phyloP scores from a whole-genome alignment of 352 stramenopile species.

The Pseudoperonospora humuli region DNA sequence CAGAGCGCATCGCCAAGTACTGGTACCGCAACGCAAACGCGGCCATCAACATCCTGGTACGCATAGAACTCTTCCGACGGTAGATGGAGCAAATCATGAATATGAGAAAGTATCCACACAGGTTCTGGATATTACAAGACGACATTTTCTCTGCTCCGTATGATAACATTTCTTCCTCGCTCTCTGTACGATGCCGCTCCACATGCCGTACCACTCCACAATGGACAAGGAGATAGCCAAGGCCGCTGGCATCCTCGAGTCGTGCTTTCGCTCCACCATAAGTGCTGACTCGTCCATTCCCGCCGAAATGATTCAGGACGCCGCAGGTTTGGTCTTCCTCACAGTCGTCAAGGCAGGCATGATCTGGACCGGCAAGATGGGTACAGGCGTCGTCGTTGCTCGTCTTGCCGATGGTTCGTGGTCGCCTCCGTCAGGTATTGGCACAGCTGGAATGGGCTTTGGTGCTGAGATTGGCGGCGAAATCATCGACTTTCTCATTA shows the following conservation, averaged over 20 bases:
- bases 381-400: conserved; percentile 74
- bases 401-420: conserved; percentile 75
- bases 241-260: conserved; percentile 74
- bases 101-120: too few species aligned
- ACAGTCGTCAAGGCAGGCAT: conserved; percentile 82
- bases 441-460: conserved; percentile 73
- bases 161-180: neutral
- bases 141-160: too few species aligned
- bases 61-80: too few species aligned
- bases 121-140: too few species aligned
- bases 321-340: conserved; percentile 69
- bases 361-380: conserved; percentile 80
- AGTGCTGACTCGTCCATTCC: conserved; percentile 71
- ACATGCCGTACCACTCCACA: conserved; percentile 79
- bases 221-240: conserved; percentile 86
- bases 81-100: too few species aligned
- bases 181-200: conserved; percentile 61
- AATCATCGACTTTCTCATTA: conserved; percentile 87
- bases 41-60: too few species aligned
- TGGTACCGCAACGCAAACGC: too few species aligned
- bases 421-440: conserved; percentile 78
- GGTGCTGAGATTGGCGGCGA: conserved; percentile 78
- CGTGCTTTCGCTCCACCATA: conserved; percentile 72
- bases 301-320: conserved; percentile 74
- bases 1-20: too few species aligned